A percentile compares a stretch with the other conserved stretches of the same genome.
Conservation (phyloP, 805 yeast genomes). For the Saitoella complicata region DNA sequence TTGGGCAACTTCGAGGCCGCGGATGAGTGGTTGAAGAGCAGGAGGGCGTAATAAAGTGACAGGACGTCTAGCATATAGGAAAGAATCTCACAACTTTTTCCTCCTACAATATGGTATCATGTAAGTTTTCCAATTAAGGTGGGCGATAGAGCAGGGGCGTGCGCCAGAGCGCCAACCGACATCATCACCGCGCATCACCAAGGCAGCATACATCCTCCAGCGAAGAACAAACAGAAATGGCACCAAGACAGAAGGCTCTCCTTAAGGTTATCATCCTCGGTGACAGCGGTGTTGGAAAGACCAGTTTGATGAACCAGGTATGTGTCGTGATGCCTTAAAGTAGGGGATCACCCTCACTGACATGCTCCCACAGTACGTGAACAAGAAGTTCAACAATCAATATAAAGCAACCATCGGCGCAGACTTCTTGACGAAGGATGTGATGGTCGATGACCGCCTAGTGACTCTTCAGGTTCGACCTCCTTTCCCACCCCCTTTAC, state of each 20-base stretch:
- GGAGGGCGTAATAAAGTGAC: too few species aligned
- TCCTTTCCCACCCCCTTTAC: neutral
- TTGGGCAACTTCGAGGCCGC: too few species aligned
- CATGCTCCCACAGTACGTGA: constrained; percentile 44
- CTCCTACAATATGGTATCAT: too few species aligned
- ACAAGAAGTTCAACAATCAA: constrained; percentile 84
- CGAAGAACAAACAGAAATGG: constrained; percentile 6
- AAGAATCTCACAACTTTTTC: too few species aligned
- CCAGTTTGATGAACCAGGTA: constrained; percentile 52
- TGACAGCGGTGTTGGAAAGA: constrained; percentile 95
- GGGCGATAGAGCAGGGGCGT: too few species aligned
- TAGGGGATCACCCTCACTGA: too few species aligned
- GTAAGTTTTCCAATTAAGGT: too few species aligned
- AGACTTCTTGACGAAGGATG: constrained; percentile 84
- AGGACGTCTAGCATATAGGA: too few species aligned
- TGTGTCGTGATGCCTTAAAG: neutral
- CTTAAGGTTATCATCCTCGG: constrained; percentile 65
- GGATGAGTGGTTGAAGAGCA: too few species aligned
- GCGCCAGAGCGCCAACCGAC: too few species aligned
- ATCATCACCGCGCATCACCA: too few species aligned
- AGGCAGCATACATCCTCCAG: neutral
- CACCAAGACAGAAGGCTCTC: constrained; percentile 24
- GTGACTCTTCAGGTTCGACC: constrained; percentile 39
- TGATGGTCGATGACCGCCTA: constrained; percentile 65
- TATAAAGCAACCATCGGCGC: constrained; percentile 98